Evolutionary conservation across 2,329 filamentous ascomycete species (phyloP), one percentile per base, ranked within the genome.

Genomic region (Fusarium tjaetaba): DNA sequence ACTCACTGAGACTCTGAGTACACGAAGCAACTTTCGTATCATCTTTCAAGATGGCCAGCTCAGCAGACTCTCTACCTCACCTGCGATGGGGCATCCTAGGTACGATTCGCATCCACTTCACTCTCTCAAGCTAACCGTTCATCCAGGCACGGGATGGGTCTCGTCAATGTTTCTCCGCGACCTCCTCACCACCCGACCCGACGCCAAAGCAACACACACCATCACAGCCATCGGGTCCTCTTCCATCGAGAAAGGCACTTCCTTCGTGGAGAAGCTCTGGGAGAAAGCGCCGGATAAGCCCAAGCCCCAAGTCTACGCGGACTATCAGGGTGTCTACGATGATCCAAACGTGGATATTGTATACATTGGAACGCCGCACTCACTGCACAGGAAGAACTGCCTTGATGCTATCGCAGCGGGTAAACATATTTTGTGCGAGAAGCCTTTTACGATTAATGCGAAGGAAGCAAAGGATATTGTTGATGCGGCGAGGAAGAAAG

Each of bases 401-500:
- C 80, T 86, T 4, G 82, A 84, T 51, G 84, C 84, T 16, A 86
- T 86, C 48, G 76, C 71, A 2, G 79, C 79, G 2, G 84, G 84
- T 0, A 86, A 86, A 71, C 79, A 86, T 48, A 79, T 86, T 0
- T 77, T 86, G 0, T 86, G 85, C 61, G 85, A 86, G 70, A 86
- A 86, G 72, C 77, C 85, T 0, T 85, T 86, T 60, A 80, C 83
- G 6, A 58, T 71, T 4, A 71, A 57, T 8, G 61, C 58, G 7
- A 71, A 68, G 2, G 68, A 71, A 7, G 52, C 68, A 4, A 43
- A 38, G 7, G 68, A 68, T 11, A 48, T 71, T 15, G 46, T 58
- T 18, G 56, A 62, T 15, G 68, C 68, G 10, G 68, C 68, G 7
- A 71, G 43, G 2, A 15, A 42, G 5, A 71, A 68, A 24, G 41